A percentile compares a stretch with the other conserved stretches of the same genome.
Conservation (phyloP, 2,329 filamentous ascomycete species). For the Lizonia empirigonia region DNA sequence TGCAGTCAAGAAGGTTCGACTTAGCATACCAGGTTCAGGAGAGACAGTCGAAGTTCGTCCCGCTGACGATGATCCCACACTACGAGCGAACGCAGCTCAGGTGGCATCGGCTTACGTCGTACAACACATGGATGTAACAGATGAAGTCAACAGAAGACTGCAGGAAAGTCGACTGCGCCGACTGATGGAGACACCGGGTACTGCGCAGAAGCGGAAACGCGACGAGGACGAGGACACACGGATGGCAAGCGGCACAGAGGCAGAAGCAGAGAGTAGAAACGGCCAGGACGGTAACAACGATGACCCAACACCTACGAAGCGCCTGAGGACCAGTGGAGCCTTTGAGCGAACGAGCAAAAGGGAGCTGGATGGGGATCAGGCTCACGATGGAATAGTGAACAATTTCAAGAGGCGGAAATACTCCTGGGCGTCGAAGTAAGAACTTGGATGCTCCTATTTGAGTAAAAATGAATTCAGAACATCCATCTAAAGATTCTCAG, state of each 20-base stretch:
- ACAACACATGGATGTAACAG: conserved; percentile 40
- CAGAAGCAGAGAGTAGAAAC: conserved; percentile 21
- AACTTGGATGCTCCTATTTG: background rate
- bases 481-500: too few relatives aligned
- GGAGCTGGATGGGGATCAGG: conserved; percentile 3
- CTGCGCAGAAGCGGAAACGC: conserved; percentile 44
- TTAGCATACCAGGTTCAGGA: conserved; percentile 16
- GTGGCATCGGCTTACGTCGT: conserved; percentile 27
- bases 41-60: conserved; percentile 23
- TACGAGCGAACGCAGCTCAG: conserved; percentile 19
- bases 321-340: conserved; percentile 30
- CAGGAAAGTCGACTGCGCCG: conserved; percentile 38
- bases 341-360: conserved; percentile 34
- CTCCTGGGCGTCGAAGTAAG: conserved; percentile 3
- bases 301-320: conserved; percentile 30
- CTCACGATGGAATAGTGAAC: conserved; percentile 6
- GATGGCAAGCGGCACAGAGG: conserved; percentile 24
- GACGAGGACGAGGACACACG: conserved; percentile 30
- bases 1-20: conserved; percentile 10
- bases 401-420: conserved; percentile 27
- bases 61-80: conserved; percentile 22
- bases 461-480: too few relatives aligned
- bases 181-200: conserved; percentile 41
- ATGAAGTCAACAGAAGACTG: conserved; percentile 41
- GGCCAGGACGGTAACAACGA: conserved; percentile 21